Evolutionary conservation across 768 basidiomycete species (phyloP), one percentile per base, ranked within the genome.

Genomic region (Aureoboletus auriporus): DNA sequence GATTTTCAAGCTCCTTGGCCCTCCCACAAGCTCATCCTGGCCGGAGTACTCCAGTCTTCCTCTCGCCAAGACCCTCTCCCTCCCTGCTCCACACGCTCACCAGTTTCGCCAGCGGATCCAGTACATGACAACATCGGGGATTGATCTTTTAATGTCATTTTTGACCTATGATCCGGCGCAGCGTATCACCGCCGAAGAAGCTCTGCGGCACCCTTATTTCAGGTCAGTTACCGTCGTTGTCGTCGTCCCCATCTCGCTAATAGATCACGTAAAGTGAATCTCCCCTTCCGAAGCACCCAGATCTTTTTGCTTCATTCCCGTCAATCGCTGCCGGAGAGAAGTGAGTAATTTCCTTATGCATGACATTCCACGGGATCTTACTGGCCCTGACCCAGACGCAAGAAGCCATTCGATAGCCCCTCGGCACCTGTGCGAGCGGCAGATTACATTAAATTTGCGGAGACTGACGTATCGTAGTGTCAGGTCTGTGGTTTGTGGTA

Each of bases 291-390:
- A 98, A 99, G 63, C 94, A 98, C 65, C 90, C 93, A 13, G 93
- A 95, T 61, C 71, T 98, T 50, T 98, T 99, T 69, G 81, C 89
- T 2, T 94, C 92, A 3, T 99, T 98, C 68, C 96, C 96, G 28
- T 94, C 91, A 33, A 82, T 88, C 23, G 96, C 96, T 20, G 95
- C 94, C 14, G 96, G 96, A 33, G 96, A 99, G 73, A 92, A 86
- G 91, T 93, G 57, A 46, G 82, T 44, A 38, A 14, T 16, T 28
- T 14, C 11, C 43, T 29, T 30, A 47, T 39, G 10, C n/a, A 16
- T 29, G 27, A 26, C 47, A 12, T n/a, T 26, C 27, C 28, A n/a
- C 35, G 34, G 53, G 27, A 59, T 44, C 28, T 53, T 42, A 40
- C 42, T 43, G 46, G 49, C 20, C 20, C 20, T 44, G 55, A 37